Evolutionary conservation across 2,329 filamentous ascomycete species (phyloP).

Genomic region (Plenodomus tracheiphilus): DNA sequence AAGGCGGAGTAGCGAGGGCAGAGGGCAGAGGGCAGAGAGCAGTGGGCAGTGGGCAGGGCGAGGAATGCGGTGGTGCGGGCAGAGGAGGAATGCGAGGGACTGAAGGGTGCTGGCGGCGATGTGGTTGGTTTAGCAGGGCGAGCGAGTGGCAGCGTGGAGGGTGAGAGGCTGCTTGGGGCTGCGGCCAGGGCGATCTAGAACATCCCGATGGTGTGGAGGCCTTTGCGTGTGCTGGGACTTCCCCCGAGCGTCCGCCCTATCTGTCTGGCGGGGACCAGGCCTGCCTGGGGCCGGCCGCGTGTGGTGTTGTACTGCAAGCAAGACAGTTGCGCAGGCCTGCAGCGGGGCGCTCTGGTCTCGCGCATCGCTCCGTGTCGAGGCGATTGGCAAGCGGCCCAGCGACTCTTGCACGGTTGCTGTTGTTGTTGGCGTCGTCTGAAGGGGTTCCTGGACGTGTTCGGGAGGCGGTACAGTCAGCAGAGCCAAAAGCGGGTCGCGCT

Average conservation of each 20-base stretch:
- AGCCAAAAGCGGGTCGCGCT: constrained; percentile 13
- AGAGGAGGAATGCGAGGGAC: constrained; percentile 30
- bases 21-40: constrained; percentile 23
- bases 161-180: constrained; percentile 28
- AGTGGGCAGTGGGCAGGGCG: constrained; percentile 24
- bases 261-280: constrained; percentile 9
- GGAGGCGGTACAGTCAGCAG: too few species aligned
- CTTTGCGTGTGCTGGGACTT: constrained; percentile 23
- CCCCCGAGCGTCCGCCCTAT: constrained; percentile 3
- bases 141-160: constrained; percentile 25
- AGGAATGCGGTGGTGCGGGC: constrained; percentile 5
- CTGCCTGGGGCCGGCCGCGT: too few species aligned
- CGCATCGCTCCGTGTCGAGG: too few species aligned
- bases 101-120: constrained; percentile 23
- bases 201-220: constrained; percentile 24
- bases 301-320: too few species aligned
- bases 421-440: too few species aligned
- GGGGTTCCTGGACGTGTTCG: too few species aligned
- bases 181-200: constrained; percentile 39
- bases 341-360: too few species aligned
- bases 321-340: too few species aligned
- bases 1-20: constrained; percentile 14
- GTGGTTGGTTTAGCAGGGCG: constrained; percentile 29
- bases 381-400: too few species aligned
- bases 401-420: too few species aligned